phyloP scores from a whole-genome alignment of 495 filamentous ascomycete genomes.

The Neurospora sublineolata region DNA sequence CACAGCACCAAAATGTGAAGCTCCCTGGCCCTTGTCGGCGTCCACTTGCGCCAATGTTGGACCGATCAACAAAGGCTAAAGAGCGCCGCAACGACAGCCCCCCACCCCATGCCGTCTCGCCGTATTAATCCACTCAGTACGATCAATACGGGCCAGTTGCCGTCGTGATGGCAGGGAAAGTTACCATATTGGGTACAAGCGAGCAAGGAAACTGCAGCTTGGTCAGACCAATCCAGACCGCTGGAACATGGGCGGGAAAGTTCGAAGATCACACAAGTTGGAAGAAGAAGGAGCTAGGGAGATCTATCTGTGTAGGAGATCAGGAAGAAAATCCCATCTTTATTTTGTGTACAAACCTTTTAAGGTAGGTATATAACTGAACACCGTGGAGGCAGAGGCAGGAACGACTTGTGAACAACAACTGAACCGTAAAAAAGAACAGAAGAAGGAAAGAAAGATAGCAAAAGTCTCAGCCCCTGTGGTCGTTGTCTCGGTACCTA shows the following conservation, averaged over 20 bases:
- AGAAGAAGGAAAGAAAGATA: neutral
- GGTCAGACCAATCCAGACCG: neutral
- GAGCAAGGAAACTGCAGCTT: neutral
- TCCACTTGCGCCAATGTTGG: neutral
- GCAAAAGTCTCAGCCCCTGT: neutral
- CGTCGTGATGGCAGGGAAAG: neutral
- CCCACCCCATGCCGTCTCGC: neutral
- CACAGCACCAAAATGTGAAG: neutral
- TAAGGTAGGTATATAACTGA: too few relatives aligned
- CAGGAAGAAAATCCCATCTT: neutral
- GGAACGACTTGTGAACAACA: neutral
- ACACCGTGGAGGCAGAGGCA: neutral
- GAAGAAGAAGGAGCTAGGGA: neutral
- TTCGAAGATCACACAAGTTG: neutral
- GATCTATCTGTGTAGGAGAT: neutral
- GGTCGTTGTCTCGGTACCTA: neutral
- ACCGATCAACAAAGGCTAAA: neutral
- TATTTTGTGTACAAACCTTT: neutral
- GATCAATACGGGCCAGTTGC: neutral
- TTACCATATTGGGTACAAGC: neutral
- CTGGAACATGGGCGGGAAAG: neutral
- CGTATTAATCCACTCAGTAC: neutral
- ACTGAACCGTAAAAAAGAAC: neutral
- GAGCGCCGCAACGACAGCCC: neutral
- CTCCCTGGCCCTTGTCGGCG: neutral